Evolutionary conservation across 768 basidiomycete genomes (phyloP).

Genomic region (Boletus patriciae): DNA sequence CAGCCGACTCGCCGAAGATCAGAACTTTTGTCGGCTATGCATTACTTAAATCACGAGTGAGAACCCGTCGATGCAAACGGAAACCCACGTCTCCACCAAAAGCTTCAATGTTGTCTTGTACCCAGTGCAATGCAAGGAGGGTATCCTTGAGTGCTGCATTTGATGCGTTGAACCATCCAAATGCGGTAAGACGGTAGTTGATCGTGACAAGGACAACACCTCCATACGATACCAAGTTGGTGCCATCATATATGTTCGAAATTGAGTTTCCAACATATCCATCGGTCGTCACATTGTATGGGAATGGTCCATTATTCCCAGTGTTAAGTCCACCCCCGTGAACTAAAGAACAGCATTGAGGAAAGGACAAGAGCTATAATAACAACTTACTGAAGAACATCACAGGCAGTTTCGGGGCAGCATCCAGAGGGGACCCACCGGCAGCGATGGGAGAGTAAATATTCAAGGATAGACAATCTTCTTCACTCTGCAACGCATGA

Average conservation of each 20-base stretch:
- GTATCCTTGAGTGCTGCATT: slow-evolving; percentile 33
- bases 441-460: slow-evolving; percentile 15
- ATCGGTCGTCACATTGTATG: slow-evolving; percentile 19
- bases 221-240: slow-evolving; percentile 26
- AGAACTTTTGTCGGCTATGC: slow-evolving; percentile 16
- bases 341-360: slow-evolving; percentile 6
- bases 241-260: slow-evolving; percentile 23
- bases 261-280: slow-evolving; percentile 21
- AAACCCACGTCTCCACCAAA: slow-evolving; percentile 39
- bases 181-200: slow-evolving; percentile 21
- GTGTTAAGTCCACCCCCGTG: slow-evolving; percentile 20
- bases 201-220: slow-evolving; percentile 27
- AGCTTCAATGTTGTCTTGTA: slow-evolving; percentile 34
- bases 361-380: background rate
- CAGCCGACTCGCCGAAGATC: slow-evolving; percentile 23
- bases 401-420: slow-evolving; percentile 14
- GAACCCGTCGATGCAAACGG: background rate
- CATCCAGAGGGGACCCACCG: background rate
- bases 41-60: background rate
- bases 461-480: slow-evolving; percentile 25
- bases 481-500: slow-evolving; percentile 1
- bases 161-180: slow-evolving; percentile 28
- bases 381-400: slow-evolving; percentile 19
- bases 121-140: slow-evolving; percentile 37
- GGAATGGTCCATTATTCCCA: slow-evolving; percentile 20